These are phyloP conservation scores for Capronia coronata DNA, from an alignment of 2,329 filamentous ascomycete species.

Conservation along the genomic window DNA sequence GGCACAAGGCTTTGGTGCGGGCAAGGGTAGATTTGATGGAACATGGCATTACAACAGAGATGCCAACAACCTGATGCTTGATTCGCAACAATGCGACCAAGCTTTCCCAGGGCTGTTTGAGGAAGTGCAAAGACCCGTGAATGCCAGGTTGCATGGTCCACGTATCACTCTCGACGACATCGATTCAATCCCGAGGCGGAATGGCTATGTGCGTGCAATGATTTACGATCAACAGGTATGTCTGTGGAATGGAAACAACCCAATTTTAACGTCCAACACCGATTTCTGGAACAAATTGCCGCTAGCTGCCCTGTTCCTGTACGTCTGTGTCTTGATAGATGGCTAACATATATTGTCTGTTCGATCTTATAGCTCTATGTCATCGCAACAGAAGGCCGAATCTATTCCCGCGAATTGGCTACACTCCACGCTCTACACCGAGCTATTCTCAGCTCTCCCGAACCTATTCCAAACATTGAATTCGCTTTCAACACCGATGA, in stretches of 20 bases:
- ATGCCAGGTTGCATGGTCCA: slow-evolving; percentile 11
- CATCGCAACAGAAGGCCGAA: slow-evolving; percentile 32
- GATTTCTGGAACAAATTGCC: no score
- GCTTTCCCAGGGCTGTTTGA: slow-evolving; percentile 30
- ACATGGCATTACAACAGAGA: slow-evolving; percentile 26
- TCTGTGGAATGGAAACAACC: background rate
- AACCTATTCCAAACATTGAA: slow-evolving; percentile 44
- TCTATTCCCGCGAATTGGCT: slow-evolving; percentile 33
- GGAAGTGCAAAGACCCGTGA: slow-evolving; percentile 27
- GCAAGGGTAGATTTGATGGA: slow-evolving; percentile 9
- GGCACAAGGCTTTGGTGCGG: slow-evolving; percentile 1
- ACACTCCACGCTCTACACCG: slow-evolving; percentile 46
- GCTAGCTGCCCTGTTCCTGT: no score
- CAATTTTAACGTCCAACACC: no score
- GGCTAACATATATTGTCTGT: background rate
- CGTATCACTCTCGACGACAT: slow-evolving; percentile 26
- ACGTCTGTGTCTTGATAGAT: background rate
- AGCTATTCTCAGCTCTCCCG: slow-evolving; percentile 39
- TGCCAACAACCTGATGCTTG: slow-evolving; percentile 27
- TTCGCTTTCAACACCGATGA: slow-evolving; percentile 47
- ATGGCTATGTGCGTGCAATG: slow-evolving; percentile 34
- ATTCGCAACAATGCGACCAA: slow-evolving; percentile 26
- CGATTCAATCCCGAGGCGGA: slow-evolving; percentile 24
- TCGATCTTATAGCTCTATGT: slow-evolving; percentile 31
- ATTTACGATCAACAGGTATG: slow-evolving; percentile 33